Conservation (phyloP, 2,329 filamentous ascomycete genomes). For the Trichoderma oligosporum region DNA sequence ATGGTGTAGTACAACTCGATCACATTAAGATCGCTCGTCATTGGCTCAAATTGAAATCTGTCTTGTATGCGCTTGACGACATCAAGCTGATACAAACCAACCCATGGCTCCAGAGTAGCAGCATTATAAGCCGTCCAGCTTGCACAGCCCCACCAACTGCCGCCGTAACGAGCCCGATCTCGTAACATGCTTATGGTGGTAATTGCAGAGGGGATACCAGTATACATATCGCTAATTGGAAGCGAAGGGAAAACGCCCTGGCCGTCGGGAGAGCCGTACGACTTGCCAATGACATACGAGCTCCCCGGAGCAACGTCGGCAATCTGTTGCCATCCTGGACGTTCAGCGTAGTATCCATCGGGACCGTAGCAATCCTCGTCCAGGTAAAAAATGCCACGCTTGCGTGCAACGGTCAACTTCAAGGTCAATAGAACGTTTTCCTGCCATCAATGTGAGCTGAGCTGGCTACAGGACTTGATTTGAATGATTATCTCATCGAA, state of each 20-base stretch:
- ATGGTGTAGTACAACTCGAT: background rate
- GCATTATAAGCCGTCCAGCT: background rate
- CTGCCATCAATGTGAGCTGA: too few relatives aligned
- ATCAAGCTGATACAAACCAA: background rate
- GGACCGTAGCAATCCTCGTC: conserved; percentile 64
- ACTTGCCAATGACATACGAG: conserved; percentile 32
- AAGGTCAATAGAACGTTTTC: conserved; percentile 47
- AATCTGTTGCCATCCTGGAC: conserved; percentile 65
- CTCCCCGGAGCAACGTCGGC: conserved; percentile 46
- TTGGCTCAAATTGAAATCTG: background rate
- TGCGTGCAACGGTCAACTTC: conserved; percentile 45
- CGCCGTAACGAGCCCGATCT: background rate
- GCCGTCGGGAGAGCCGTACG: conserved; percentile 21
- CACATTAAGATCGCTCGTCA: background rate
- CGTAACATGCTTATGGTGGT: background rate
- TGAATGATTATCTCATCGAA: background rate
- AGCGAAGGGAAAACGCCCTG: background rate
- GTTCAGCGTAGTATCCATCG: conserved; percentile 52
- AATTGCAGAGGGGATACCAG: background rate
- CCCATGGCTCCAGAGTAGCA: background rate
- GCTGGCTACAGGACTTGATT: background rate
- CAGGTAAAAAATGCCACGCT: conserved; percentile 60
- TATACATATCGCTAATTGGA: background rate
- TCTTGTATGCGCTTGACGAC: background rate
- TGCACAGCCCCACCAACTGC: background rate